Evolutionary conservation across 345 rosid genomes (phyloP).

Genomic region (Pelargonium nanum): DNA sequence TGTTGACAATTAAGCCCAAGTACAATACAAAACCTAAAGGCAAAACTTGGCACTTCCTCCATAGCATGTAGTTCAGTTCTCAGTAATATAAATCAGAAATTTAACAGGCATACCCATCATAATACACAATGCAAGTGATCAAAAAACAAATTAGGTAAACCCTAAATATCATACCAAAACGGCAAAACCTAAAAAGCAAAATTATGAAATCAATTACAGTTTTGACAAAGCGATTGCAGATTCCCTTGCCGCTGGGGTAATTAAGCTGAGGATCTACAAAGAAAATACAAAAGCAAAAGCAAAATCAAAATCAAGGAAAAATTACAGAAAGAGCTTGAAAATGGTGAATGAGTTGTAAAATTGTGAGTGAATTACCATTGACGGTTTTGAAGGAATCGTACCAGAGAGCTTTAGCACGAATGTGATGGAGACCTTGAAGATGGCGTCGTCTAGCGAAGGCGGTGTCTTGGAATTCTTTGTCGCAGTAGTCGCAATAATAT

Average conservation of each 20-base stretch:
- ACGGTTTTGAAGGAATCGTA: constrained; percentile 23
- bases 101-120: too few species aligned
- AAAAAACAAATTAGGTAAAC: too few species aligned
- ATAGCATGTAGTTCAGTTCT: too few species aligned
- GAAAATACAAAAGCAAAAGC: neutral
- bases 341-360: neutral
- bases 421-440: constrained; percentile 68
- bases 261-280: constrained; percentile 24
- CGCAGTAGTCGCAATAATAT: constrained; percentile 87
- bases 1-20: neutral
- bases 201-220: constrained; percentile 21
- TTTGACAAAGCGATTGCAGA: constrained; percentile 62
- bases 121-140: too few species aligned
- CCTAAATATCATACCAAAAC: too few species aligned
- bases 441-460: constrained; percentile 70
- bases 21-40: neutral
- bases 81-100: too few species aligned
- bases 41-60: too few species aligned
- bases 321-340: neutral
- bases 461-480: constrained; percentile 83
- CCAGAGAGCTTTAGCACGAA: constrained; percentile 80
- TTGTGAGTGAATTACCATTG: neutral
- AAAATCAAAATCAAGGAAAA: neutral
- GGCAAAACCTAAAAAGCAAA: neutral
- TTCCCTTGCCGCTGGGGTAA: constrained; percentile 22